Evolutionary conservation across 768 basidiomycete genomes (phyloP).

Genomic region (Suillus clintonianus): DNA sequence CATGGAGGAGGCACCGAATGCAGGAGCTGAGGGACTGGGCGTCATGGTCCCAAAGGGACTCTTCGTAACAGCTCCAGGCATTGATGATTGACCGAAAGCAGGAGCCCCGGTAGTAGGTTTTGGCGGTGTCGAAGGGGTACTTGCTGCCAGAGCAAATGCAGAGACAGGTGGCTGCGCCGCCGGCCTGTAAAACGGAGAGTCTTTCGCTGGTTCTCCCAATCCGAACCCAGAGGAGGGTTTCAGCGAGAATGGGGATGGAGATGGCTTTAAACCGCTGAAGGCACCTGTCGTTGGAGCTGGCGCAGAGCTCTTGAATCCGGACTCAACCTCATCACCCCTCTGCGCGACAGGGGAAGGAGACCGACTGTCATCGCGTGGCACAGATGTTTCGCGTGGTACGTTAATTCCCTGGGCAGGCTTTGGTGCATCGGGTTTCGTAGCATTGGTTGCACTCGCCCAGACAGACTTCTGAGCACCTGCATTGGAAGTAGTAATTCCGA

Average conservation of each 20-base stretch:
- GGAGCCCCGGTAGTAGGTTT: slow-evolving; percentile 25
- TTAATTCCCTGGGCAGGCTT: slow-evolving; percentile 9
- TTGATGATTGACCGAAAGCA: slow-evolving; percentile 43
- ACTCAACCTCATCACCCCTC: slow-evolving; percentile 7
- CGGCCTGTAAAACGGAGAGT: slow-evolving; percentile 58
- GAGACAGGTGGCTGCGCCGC: slow-evolving; percentile 37
- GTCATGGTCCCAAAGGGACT: slow-evolving; percentile 18
- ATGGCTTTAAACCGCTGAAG: slow-evolving; percentile 41
- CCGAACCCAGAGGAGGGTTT: slow-evolving; percentile 37
- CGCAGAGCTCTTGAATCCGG: slow-evolving; percentile 20
- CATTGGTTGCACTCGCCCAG: slow-evolving; percentile 15
- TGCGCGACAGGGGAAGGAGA: slow-evolving; percentile 27
- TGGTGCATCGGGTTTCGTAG: slow-evolving; percentile 9
- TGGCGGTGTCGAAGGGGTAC: slow-evolving; percentile 23
- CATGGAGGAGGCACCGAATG: slow-evolving; percentile 40
- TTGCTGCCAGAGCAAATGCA: slow-evolving; percentile 35
- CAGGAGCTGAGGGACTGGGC: slow-evolving; percentile 23
- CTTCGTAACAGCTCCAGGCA: slow-evolving; percentile 24
- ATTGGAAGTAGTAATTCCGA: slow-evolving; percentile 24
- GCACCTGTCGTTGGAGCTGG: slow-evolving; percentile 34
- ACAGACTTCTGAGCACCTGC: slow-evolving; percentile 19
- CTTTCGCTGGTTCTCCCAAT: slow-evolving; percentile 36
- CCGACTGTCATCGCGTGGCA: slow-evolving; percentile 23
- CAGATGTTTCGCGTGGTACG: slow-evolving; percentile 13
- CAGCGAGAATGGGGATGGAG: slow-evolving; percentile 32